Conservation (phyloP, 2,329 filamentous ascomycete species). For the Fusarium beomiforme region DNA sequence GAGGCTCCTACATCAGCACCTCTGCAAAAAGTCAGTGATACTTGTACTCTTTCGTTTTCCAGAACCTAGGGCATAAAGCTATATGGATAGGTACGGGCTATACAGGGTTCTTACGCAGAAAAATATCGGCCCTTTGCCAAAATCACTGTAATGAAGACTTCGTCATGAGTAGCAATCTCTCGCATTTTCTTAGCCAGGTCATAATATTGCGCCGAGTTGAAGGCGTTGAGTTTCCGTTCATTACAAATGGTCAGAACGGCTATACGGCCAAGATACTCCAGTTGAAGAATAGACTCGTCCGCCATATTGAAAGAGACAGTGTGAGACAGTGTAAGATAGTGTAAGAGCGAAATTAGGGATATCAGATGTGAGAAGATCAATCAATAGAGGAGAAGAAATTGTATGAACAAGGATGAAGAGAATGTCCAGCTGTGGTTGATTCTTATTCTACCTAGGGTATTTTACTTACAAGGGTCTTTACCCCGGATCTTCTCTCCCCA, state of each 20-base stretch:
- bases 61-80: background rate
- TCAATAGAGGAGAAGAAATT: background rate
- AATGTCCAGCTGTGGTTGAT: background rate
- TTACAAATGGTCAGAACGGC: conserved; percentile 88
- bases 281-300: conserved; percentile 44
- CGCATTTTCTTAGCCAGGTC: conserved; percentile 76
- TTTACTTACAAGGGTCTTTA: conserved; percentile 11
- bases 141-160: conserved; percentile 85
- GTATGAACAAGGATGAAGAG: background rate
- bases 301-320: conserved; percentile 15
- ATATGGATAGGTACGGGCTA: background rate
- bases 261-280: conserved; percentile 55
- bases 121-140: conserved; percentile 87
- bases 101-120: conserved; percentile 76
- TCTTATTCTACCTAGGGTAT: conserved; percentile 10
- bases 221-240: conserved; percentile 86
- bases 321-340: too few species aligned
- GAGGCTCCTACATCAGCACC: conserved; percentile 79
- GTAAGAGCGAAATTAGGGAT: too few species aligned
- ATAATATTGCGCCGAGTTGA: conserved; percentile 79
- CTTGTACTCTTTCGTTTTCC: background rate
- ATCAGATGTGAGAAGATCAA: too few species aligned
- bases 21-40: conserved; percentile 54
- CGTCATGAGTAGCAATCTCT: conserved; percentile 80
- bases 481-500: conserved; percentile 26